Base-by-base conservation (phyloP, 164 flowering plant genomes). In the Macadamia tetraphylla region DNA sequence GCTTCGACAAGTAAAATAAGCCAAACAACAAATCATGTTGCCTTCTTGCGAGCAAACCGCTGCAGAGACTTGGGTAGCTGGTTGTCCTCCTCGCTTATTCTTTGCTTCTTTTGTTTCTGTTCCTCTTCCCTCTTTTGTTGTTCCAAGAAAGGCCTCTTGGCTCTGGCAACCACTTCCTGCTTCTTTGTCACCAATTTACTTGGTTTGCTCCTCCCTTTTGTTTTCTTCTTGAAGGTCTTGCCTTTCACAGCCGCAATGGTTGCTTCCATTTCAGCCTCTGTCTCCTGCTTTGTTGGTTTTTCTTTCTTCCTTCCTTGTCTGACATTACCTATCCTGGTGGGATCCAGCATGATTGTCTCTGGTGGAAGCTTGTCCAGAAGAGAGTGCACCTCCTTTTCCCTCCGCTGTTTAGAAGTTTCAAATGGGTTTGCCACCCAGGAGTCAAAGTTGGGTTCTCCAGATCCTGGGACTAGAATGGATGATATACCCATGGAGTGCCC, bases 401-500 rank as follows among this genome's bases (percentile, higher is more conserved):
- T 81, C 60, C 90, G 65, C 76, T 94, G 98, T 65, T 86, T 82
- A 29, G 85, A 44, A 31, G 92, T 91, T 71, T 91, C 98, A 71
- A 77, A 94, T 48, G 98, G 98, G 58, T 94, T 94, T 23, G 97
- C 97, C 56, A 90, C 94, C 87, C 87, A 88, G 8, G 94, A 69
- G 71, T 94, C 99, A 58, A 94, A 94, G 79, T 94, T 94, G 67
- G 99, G 92, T 68, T 94, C 99, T 17, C 97, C 98, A 7, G 97
- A 82, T 32, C 99, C 96, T 0, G 97, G 97, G 60, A 90, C 77
- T 57, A 94, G 88, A 73, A 91, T 90, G 9, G 86, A 82, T 49
- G 96, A 88, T 80, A 85, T 85, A 35, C 99, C 99, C 91, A 77
- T 84, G 2, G 99, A 90, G 66, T 94, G 99, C 46, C 95, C 97